Evolutionary conservation across 2,329 filamentous ascomycete species (phyloP).

Genomic region (Helminthosporium solani): DNA sequence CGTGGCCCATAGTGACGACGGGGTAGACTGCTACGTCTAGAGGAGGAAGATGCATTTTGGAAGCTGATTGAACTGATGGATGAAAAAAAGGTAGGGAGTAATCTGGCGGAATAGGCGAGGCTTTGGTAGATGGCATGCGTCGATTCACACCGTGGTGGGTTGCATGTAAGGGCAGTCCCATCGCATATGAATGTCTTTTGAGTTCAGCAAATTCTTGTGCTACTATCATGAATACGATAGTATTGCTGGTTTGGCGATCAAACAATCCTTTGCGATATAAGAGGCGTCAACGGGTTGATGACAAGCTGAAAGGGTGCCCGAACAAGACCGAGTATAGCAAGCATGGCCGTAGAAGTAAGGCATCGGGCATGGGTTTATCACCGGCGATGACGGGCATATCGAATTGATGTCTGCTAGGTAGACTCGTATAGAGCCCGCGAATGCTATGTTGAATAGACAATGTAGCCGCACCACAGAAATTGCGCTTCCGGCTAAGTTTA

Average conservation of each 20-base stretch:
- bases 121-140: constrained; percentile 7
- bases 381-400: constrained; percentile 6
- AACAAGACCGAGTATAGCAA: constrained; percentile 23
- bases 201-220: background rate
- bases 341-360: constrained; percentile 5
- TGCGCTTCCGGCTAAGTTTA: background rate
- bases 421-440: constrained; percentile 12
- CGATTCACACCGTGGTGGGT: background rate
- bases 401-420: constrained; percentile 9
- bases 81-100: constrained; percentile 11
- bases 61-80: constrained; percentile 9
- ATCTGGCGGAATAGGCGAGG: constrained; percentile 17
- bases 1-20: constrained; percentile 39
- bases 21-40: constrained; percentile 37
- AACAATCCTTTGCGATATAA: constrained; percentile 1
- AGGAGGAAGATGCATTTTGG: constrained; percentile 42
- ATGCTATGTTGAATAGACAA: background rate
- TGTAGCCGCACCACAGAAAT: constrained; percentile 12
- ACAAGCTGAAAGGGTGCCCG: constrained; percentile 13
- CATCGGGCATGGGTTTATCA: constrained; percentile 11
- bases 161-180: constrained; percentile 22
- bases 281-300: constrained; percentile 11
- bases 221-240: constrained; percentile 2
- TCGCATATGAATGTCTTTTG: constrained; percentile 14
- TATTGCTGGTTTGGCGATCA: background rate